A percentile compares a stretch with the other conserved stretches of the same genome.
Evolutionary conservation across 257 asterid genomes (phyloP).

Genomic region (Solanum ossicruentum): DNA sequence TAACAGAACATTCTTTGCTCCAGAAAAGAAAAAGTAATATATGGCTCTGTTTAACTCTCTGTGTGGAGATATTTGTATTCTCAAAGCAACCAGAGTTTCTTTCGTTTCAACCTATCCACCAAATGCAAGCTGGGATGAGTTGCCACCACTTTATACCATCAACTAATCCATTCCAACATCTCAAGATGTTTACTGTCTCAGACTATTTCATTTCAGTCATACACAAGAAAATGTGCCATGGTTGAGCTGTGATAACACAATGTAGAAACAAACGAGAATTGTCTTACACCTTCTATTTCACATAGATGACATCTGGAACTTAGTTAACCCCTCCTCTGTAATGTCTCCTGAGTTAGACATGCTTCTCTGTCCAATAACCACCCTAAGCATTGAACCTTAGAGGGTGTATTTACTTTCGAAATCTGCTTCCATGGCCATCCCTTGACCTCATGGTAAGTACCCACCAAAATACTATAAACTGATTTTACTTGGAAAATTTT

Average conservation of each 20-base stretch:
- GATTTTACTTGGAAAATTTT: background rate
- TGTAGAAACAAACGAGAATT: background rate
- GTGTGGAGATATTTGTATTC: background rate
- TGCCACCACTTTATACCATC: background rate
- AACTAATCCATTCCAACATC: background rate
- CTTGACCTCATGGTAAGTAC: background rate
- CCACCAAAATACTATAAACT: background rate
- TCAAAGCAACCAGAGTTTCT: background rate
- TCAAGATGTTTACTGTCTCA: background rate
- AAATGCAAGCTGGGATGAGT: background rate
- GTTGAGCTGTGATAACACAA: background rate
- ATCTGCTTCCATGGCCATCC: background rate
- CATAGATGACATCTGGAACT: background rate
- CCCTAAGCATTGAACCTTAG: background rate
- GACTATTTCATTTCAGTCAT: background rate
- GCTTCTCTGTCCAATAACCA: background rate
- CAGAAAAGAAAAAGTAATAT: background rate
- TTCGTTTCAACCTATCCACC: background rate
- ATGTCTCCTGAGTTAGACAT: background rate
- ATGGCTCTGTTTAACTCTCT: background rate
- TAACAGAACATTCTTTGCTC: background rate
- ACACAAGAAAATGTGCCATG: background rate
- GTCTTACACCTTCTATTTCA: background rate
- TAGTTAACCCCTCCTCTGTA: background rate
- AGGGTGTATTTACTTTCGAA: background rate